A percentile compares a stretch with the other conserved stretches of the same genome.
Evolutionary conservation across 2,329 filamentous ascomycete genomes (phyloP).

Genomic region (Coniella vitis): DNA sequence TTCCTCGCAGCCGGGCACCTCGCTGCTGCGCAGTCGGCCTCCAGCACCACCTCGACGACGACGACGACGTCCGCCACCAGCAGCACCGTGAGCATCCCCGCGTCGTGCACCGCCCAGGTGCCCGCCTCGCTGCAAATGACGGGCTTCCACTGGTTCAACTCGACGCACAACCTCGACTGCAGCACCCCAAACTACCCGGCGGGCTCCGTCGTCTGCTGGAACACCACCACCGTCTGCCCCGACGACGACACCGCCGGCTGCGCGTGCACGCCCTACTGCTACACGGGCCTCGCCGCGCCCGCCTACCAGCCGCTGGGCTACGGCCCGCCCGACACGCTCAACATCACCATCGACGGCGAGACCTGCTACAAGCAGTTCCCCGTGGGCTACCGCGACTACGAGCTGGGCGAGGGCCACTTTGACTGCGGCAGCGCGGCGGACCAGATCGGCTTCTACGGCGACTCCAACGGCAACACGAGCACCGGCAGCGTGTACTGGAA

Average conservation of each 20-base stretch:
- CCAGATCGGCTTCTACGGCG: slow-evolving; percentile 4
- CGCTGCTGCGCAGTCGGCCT: neutral
- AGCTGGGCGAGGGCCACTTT: slow-evolving; percentile 8
- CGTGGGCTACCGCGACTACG: neutral
- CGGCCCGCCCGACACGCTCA: slow-evolving; percentile 7
- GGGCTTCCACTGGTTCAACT: slow-evolving; percentile 11
- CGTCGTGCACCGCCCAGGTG: neutral
- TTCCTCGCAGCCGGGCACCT: neutral
- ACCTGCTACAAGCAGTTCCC: slow-evolving; percentile 1
- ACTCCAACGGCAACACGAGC: slow-evolving; percentile 5
- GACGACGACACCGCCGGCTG: neutral
- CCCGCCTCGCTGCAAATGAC: slow-evolving; percentile 1
- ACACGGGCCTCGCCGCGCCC: slow-evolving; percentile 2
- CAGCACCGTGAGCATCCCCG: neutral
- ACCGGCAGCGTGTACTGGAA: neutral
- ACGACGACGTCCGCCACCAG: neutral
- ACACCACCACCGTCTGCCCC: neutral
- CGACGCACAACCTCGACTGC: slow-evolving; percentile 12
- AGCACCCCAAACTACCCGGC: slow-evolving; percentile 4
- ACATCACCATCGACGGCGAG: neutral
- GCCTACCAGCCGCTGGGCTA: slow-evolving; percentile 8
- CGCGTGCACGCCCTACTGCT: slow-evolving; percentile 4
- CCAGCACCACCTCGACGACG: neutral
- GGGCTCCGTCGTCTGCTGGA: slow-evolving; percentile 6
- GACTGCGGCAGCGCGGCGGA: slow-evolving; percentile 5